A percentile compares a stretch with the other conserved stretches of the same genome.
These are phyloP conservation scores for Apophysomyces trapeziformis DNA, from an alignment of 371 early-diverging fungal genomes.

Conservation along the genomic window DNA sequence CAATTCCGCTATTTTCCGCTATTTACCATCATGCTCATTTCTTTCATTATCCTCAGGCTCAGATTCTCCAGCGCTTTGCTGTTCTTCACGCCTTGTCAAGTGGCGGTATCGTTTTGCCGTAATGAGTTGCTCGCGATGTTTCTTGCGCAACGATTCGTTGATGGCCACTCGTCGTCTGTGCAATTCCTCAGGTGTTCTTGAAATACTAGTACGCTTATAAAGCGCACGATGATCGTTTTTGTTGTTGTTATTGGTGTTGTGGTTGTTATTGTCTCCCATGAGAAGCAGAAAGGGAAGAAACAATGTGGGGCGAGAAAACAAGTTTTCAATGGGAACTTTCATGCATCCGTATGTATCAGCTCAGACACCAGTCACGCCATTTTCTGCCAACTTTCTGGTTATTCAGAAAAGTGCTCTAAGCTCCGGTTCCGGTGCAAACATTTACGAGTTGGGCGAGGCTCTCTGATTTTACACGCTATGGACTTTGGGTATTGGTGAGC, in stretches of 20 bases:
- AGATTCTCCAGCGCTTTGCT: slow-evolving; percentile 23
- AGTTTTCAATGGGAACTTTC: slow-evolving; percentile 4
- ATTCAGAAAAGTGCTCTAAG: too few species aligned
- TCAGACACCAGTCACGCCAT: slow-evolving; percentile 4
- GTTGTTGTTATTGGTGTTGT: background rate
- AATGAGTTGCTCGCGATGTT: slow-evolving; percentile 60
- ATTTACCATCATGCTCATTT: slow-evolving; percentile 32
- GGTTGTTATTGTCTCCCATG: slow-evolving; percentile 3
- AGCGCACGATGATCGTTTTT: slow-evolving; percentile 19
- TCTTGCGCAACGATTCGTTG: slow-evolving; percentile 48
- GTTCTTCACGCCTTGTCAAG: slow-evolving; percentile 33
- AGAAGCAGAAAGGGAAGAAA: background rate
- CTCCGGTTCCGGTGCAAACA: too few species aligned
- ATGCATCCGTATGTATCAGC: background rate
- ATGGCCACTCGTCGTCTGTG: slow-evolving; percentile 43
- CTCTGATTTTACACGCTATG: too few species aligned
- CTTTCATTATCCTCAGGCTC: slow-evolving; percentile 24
- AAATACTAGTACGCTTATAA: slow-evolving; percentile 54
- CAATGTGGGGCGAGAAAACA: background rate
- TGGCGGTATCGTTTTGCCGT: slow-evolving; percentile 58
- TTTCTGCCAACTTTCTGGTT: too few species aligned
- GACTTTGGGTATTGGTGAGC: too few species aligned
- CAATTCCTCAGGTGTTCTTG: slow-evolving; percentile 39
- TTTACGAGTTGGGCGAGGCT: too few species aligned
- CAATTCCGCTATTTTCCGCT: background rate